A percentile compares a stretch with the other conserved stretches of the same genome.
phyloP scores from a whole-genome alignment of 1,284 basidiomycete species.

The Cryptococcus sp. region DNA sequence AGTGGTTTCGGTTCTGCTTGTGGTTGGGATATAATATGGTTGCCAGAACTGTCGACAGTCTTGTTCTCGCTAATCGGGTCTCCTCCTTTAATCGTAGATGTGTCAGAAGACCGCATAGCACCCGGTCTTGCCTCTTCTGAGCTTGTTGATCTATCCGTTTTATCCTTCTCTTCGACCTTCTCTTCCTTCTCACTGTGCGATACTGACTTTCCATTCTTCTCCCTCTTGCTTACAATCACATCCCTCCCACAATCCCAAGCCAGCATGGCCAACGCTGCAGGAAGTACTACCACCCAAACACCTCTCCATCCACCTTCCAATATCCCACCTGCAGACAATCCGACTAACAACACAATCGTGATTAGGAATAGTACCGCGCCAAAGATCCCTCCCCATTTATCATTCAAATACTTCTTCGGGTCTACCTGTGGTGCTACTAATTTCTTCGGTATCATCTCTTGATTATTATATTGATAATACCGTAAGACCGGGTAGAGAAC shows the following conservation, averaged over 20 bases:
- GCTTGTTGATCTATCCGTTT: not conserved
- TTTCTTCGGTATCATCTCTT: constrained; percentile 44
- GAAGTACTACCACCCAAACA: constrained; percentile 66
- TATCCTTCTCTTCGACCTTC: not conserved
- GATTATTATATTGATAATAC: constrained; percentile 27
- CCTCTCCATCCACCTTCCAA: constrained; percentile 53
- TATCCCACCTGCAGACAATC: constrained; percentile 53
- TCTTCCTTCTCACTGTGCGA: not conserved
- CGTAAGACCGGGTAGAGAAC: constrained; percentile 44
- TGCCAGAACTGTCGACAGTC: not conserved
- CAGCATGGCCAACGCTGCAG: constrained; percentile 72
- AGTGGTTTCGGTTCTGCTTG: not conserved
- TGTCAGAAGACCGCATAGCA: not conserved
- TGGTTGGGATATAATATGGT: not conserved
- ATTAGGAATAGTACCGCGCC: constrained; percentile 51
- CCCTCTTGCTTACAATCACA: not conserved
- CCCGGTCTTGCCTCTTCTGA: not conserved
- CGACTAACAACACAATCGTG: constrained; percentile 58
- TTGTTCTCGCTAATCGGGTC: not conserved
- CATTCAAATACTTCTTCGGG: constrained; percentile 51
- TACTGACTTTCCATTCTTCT: not conserved
- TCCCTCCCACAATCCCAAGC: constrained; percentile 56
- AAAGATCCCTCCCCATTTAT: constrained; percentile 54
- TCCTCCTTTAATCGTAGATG: not conserved
- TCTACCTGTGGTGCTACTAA: constrained; percentile 51